These are phyloP conservation scores for Mycena rebaudengoi DNA, from an alignment of 768 basidiomycete genomes.

Conservation along the genomic window DNA sequence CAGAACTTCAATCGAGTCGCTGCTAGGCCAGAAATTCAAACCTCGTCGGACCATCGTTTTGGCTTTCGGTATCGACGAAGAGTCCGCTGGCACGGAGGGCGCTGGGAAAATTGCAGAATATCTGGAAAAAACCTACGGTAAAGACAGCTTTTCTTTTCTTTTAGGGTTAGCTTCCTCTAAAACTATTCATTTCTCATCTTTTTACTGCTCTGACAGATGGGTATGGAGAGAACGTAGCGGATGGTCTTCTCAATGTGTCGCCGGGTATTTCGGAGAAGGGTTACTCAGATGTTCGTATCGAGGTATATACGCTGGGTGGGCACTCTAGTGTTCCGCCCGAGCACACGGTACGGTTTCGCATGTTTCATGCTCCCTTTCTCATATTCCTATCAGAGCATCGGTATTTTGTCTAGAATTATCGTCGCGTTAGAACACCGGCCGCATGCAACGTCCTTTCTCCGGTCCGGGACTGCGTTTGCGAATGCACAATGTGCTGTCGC, in stretches of 20 bases:
- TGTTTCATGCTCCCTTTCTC: slow-evolving; percentile 11
- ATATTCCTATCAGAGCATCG: slow-evolving; percentile 48
- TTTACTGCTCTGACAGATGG: background rate
- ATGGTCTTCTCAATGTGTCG: slow-evolving; percentile 47
- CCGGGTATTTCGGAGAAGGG: slow-evolving; percentile 62
- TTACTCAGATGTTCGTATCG: slow-evolving; percentile 50
- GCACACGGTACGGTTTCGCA: slow-evolving; percentile 55
- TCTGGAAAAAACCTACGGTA: slow-evolving; percentile 59
- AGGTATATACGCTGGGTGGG: slow-evolving; percentile 59
- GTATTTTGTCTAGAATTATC: slow-evolving; percentile 62
- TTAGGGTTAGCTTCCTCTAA: slow-evolving; percentile 42
- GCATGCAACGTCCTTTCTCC: slow-evolving; percentile 47
- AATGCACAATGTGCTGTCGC: slow-evolving; percentile 49
- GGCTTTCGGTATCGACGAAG: slow-evolving; percentile 62
- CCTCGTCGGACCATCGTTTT: slow-evolving; percentile 43
- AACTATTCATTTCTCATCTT: background rate
- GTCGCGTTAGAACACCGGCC: slow-evolving; percentile 51
- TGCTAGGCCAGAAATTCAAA: slow-evolving; percentile 37
- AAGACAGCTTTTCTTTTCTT: slow-evolving; percentile 63
- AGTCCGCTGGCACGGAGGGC: slow-evolving; percentile 48
- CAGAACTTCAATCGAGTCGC: slow-evolving; percentile 37
- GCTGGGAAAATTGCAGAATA: slow-evolving; percentile 44
- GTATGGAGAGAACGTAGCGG: slow-evolving; percentile 37
- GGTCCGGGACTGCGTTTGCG: slow-evolving; percentile 36
- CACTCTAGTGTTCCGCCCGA: slow-evolving; percentile 69